phyloP scores from a whole-genome alignment of 371 early-diverging fungal species.

The Coemansia linderi region DNA sequence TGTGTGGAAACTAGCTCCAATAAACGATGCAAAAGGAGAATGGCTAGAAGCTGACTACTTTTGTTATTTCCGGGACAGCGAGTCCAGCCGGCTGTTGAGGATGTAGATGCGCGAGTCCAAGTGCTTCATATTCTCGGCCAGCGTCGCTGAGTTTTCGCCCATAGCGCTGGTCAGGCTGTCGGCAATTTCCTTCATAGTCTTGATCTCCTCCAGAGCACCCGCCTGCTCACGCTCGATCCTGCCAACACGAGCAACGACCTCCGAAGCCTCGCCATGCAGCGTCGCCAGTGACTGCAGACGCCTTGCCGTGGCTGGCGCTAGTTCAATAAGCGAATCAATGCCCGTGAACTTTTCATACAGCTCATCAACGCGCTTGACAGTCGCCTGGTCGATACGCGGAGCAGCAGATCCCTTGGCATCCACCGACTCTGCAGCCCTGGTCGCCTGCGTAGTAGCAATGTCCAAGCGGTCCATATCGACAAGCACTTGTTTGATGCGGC shows the following conservation, averaged over 20 bases:
- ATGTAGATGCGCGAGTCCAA: constrained; percentile 41
- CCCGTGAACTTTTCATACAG: constrained; percentile 72
- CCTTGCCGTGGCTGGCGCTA: constrained; percentile 78
- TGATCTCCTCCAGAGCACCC: constrained; percentile 69
- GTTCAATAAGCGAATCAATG: constrained; percentile 75
- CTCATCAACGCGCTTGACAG: constrained; percentile 64
- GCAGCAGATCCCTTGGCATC: constrained; percentile 3
- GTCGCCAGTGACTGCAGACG: constrained; percentile 78
- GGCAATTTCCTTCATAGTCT: constrained; percentile 66
- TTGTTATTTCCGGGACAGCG: constrained; percentile 7
- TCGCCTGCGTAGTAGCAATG: constrained; percentile 29
- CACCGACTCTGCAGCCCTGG: constrained; percentile 5
- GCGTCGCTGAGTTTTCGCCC: constrained; percentile 33
- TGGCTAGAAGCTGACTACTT: not conserved
- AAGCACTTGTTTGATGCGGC: constrained; percentile 70
- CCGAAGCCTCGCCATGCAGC: constrained; percentile 81
- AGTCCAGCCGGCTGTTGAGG: constrained; percentile 32
- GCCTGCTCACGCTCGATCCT: constrained; percentile 74
- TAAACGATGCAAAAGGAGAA: not conserved
- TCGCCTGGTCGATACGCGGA: constrained; percentile 39
- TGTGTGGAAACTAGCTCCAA: not conserved
- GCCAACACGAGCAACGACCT: constrained; percentile 73
- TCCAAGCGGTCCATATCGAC: constrained; percentile 76
- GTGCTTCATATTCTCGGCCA: constrained; percentile 32
- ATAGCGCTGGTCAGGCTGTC: constrained; percentile 22